Percentiles rank a stretch among this genome's conserved stretches.
These are phyloP conservation scores for Secale cereale DNA, from an alignment of 176 grass and related monocot genomes.

Conservation along the genomic window DNA sequence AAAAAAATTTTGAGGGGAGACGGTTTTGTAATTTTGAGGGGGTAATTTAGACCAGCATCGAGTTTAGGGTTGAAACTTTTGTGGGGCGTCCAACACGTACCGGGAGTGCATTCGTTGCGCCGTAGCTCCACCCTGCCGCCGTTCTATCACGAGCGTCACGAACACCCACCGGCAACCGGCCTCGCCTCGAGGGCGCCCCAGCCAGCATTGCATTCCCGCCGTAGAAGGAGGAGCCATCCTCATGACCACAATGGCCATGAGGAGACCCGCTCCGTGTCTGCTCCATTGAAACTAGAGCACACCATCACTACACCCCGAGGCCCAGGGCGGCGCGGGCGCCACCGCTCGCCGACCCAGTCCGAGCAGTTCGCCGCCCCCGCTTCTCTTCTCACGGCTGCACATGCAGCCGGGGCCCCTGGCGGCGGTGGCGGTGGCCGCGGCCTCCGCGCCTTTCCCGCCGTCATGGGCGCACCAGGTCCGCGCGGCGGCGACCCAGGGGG, in stretches of 20 bases:
- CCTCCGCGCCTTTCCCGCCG: background rate
- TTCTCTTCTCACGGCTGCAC: background rate
- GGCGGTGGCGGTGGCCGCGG: background rate
- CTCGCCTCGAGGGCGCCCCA: background rate
- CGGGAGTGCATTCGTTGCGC: no score
- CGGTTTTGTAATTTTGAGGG: no score
- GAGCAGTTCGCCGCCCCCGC: background rate
- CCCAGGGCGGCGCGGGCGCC: no score
- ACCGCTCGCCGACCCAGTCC: background rate
- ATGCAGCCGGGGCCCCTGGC: slow-evolving; percentile 26
- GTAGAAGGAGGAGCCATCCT: background rate
- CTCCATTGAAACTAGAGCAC: background rate
- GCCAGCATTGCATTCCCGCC: background rate
- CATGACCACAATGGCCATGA: background rate
- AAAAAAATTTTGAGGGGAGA: no score
- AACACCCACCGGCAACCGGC: no score
- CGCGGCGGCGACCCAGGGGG: slow-evolving; percentile 35
- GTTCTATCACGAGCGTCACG: no score
- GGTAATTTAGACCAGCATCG: no score
- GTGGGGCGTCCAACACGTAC: no score
- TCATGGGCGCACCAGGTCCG: slow-evolving; percentile 53
- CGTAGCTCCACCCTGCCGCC: no score
- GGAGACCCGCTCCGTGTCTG: background rate
- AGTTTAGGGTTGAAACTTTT: no score
- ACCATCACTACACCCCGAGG: background rate